phyloP scores from a whole-genome alignment of 495 filamentous ascomycete genomes.

The Acidiella bohemica region DNA sequence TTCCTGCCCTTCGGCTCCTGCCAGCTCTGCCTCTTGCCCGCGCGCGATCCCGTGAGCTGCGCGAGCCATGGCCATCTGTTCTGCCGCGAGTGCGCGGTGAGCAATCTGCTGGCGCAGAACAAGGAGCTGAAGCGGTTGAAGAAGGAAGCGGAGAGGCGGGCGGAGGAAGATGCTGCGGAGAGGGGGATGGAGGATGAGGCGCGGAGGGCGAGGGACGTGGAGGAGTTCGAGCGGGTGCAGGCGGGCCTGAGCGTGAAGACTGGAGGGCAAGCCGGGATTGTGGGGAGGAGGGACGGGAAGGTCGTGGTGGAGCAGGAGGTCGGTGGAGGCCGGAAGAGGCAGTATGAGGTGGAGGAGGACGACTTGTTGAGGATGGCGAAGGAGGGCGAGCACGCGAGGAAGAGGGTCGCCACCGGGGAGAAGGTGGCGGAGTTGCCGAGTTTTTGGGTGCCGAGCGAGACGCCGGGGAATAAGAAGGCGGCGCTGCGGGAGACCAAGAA shows the following conservation, averaged over 20 bases:
- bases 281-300: conserved; percentile 31
- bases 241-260: conserved; percentile 49
- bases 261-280: conserved; percentile 24
- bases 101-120: conserved; percentile 76
- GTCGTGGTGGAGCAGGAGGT: conserved; percentile 29
- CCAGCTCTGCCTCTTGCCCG: conserved; percentile 73
- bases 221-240: conserved; percentile 39
- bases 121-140: conserved; percentile 70
- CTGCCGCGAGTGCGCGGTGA: conserved; percentile 87
- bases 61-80: conserved; percentile 78
- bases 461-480: conserved; percentile 45
- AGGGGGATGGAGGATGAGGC: conserved; percentile 45
- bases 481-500: conserved; percentile 37
- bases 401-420: conserved; percentile 37
- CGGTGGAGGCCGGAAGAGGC: conserved; percentile 47
- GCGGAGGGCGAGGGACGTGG: conserved; percentile 22
- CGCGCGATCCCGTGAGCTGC: conserved; percentile 65
- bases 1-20: conserved; percentile 90
- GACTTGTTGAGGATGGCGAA: conserved; percentile 58
- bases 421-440: conserved; percentile 65
- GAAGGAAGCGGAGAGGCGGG: conserved; percentile 45
- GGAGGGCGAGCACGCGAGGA: conserved; percentile 53
- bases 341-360: conserved; percentile 72
- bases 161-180: conserved; percentile 39
- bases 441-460: conserved; percentile 87